Conservation (phyloP, 1,284 basidiomycete species). For the Microbotryum intermedium region DNA sequence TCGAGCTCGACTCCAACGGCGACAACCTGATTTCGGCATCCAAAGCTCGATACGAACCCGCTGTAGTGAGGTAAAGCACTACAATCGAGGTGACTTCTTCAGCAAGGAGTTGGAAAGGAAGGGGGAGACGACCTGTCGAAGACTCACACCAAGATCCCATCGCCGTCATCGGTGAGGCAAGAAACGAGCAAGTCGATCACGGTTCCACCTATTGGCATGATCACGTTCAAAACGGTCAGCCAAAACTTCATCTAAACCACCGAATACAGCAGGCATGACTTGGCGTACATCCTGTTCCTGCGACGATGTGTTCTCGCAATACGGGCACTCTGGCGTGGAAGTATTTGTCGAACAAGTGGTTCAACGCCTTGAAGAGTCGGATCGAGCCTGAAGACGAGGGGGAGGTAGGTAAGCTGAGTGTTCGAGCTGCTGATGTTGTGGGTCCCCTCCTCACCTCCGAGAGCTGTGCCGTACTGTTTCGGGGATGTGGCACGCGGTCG, state of each 20-base stretch:
- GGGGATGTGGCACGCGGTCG: not conserved
- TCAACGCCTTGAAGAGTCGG: constrained; percentile 22
- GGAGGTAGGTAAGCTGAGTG: no score
- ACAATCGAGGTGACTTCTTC: not conserved
- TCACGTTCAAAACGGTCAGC: no score
- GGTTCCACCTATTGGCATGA: constrained; percentile 10
- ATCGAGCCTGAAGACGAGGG: constrained; percentile 10
- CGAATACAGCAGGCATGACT: no score
- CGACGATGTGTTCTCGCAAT: constrained; percentile 32
- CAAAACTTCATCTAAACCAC: no score
- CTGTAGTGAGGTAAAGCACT: constrained; percentile 8
- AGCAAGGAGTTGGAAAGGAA: constrained; percentile 32
- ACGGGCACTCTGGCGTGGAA: constrained; percentile 28
- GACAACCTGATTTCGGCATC: constrained; percentile 31
- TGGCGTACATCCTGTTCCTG: constrained; percentile 27
- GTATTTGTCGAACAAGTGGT: constrained; percentile 18
- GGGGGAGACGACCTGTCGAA: no score
- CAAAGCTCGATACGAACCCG: constrained; percentile 34
- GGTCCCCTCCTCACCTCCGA: not conserved
- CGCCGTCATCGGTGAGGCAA: constrained; percentile 41
- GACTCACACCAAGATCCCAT: constrained; percentile 36
- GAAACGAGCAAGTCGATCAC: constrained; percentile 42
- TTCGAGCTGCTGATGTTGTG: no score
- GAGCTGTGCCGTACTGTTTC: constrained; percentile 18
- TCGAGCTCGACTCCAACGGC: constrained; percentile 36